Evolutionary conservation across 2,329 filamentous ascomycete species (phyloP).

Genomic region (Aspergillus persii): DNA sequence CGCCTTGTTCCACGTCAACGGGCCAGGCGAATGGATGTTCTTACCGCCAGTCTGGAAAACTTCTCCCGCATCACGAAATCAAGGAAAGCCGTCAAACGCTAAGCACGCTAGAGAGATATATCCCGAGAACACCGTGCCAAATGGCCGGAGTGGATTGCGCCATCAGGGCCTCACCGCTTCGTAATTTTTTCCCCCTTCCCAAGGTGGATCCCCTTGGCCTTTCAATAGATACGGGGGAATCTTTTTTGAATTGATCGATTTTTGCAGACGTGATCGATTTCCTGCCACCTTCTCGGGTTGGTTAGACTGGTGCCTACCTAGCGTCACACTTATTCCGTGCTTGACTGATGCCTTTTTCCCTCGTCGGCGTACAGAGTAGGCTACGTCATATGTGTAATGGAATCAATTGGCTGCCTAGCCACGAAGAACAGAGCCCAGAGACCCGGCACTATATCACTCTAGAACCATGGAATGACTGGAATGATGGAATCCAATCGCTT

Average conservation of each 20-base stretch:
- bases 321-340: too few relatives aligned
- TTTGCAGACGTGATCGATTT: too few relatives aligned
- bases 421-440: too few relatives aligned
- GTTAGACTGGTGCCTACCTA: too few relatives aligned
- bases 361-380: too few relatives aligned
- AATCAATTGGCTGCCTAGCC: too few relatives aligned
- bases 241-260: not conserved
- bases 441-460: too few relatives aligned
- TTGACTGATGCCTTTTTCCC: too few relatives aligned
- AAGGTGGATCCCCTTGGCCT: not conserved
- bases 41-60: conserved; percentile 4
- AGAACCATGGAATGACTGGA: too few relatives aligned
- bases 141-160: not conserved
- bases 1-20: not conserved
- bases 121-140: not conserved
- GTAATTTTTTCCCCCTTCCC: not conserved
- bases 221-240: not conserved
- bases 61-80: not conserved
- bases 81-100: not conserved
- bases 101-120: not conserved
- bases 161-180: conserved; percentile 5
- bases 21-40: not conserved
- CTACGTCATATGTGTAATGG: too few relatives aligned
- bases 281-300: too few relatives aligned
- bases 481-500: too few relatives aligned